Conservation (phyloP, 1,284 basidiomycete genomes). For the Marasmius tenuissimus region DNA sequence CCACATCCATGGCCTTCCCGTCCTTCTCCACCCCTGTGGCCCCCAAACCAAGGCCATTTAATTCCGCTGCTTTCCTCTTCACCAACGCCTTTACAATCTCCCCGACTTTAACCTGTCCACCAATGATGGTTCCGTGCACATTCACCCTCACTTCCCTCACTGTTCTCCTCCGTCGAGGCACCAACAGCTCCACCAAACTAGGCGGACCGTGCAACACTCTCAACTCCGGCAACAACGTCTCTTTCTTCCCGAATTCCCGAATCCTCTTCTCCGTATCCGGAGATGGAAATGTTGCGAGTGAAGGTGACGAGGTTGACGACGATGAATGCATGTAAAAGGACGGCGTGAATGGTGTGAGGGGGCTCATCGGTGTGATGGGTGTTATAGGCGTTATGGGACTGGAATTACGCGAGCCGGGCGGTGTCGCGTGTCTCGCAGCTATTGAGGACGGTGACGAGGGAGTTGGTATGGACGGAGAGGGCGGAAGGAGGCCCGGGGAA, state of each 20-base stretch:
- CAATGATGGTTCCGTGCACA: conserved; percentile 6
- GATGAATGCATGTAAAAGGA: neutral
- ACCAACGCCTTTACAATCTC: conserved; percentile 3
- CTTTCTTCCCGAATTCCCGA: neutral
- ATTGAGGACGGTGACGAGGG: conserved; percentile 15
- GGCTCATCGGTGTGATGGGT: neutral
- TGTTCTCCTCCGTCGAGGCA: conserved; percentile 3
- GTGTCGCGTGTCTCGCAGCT: neutral
- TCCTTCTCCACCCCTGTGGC: neutral
- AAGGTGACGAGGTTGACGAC: neutral
- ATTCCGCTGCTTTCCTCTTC: neutral
- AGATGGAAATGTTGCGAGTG: neutral
- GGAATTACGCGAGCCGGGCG: neutral
- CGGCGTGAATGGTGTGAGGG: neutral
- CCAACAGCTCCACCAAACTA: conserved; percentile 3
- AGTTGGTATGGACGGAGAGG: neutral
- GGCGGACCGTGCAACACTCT: conserved; percentile 6
- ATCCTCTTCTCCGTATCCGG: neutral
- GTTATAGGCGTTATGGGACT: neutral
- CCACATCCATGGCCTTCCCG: neutral
- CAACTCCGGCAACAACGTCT: conserved; percentile 7
- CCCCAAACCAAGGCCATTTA: neutral
- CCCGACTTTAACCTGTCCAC: conserved; percentile 2
- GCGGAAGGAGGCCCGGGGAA: neutral
- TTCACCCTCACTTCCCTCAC: conserved; percentile 8